Evolutionary conservation across 148 eudicot genomes (phyloP).

Genomic region (Silene latifolia): DNA sequence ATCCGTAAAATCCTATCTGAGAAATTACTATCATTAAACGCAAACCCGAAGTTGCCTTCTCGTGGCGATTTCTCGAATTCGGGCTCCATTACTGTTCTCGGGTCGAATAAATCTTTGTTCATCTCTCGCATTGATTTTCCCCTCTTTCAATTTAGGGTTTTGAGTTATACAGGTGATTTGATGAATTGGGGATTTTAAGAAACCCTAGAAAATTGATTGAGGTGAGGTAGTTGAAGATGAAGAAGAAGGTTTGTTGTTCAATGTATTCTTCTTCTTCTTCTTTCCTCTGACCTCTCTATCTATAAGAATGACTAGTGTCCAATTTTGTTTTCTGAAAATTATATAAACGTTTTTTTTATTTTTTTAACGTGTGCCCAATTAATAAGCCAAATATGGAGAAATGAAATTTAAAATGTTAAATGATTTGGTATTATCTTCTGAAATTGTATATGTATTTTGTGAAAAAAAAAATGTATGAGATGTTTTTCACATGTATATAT

Average conservation of each 20-base stretch:
- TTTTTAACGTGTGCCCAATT: no score
- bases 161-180: background rate
- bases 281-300: conserved; percentile 15
- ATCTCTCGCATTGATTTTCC: conserved; percentile 17
- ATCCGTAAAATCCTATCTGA: conserved; percentile 72
- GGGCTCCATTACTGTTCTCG: conserved; percentile 64
- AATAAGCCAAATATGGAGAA: no score
- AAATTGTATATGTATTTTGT: no score
- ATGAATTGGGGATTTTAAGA: background rate
- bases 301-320: background rate
- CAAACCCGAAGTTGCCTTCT: conserved; percentile 76
- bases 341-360: no score
- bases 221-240: background rate
- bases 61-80: conserved; percentile 34
- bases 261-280: conserved; percentile 14
- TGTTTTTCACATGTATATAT: no score
- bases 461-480: no score
- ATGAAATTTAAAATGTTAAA: no score
- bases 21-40: conserved; percentile 82
- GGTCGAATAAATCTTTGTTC: conserved; percentile 67
- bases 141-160: background rate
- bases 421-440: no score
- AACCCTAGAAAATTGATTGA: conserved; percentile 22
- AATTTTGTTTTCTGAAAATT: no score
- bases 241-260: background rate